A percentile compares a stretch with the other conserved stretches of the same genome.
Evolutionary conservation across 176 grass and related monocot species (phyloP).

Genomic region (Calamus simplicifolius): DNA sequence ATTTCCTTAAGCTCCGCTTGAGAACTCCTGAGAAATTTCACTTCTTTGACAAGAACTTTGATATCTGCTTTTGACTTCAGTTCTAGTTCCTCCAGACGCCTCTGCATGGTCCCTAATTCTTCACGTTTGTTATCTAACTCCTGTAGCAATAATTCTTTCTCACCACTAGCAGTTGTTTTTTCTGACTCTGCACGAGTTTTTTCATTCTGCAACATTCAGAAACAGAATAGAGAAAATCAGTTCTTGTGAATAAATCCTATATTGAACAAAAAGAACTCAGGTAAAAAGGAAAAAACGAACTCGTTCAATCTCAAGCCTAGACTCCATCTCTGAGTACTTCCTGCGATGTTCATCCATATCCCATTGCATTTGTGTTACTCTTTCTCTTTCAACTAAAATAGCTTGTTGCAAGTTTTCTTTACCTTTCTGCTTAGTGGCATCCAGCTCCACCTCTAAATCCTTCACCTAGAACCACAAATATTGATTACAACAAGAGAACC

Average conservation of each 20-base stretch:
- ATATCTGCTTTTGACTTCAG: constrained; percentile 85
- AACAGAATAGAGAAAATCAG: not conserved
- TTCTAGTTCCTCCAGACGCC: constrained; percentile 62
- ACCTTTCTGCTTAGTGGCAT: constrained; percentile 77
- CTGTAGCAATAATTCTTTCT: constrained; percentile 59
- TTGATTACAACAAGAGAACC: not conserved
- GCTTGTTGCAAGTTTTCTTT: constrained; percentile 86
- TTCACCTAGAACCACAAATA: constrained; percentile 59
- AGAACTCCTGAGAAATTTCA: constrained; percentile 85
- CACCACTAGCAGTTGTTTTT: constrained; percentile 43
- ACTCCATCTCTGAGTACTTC: constrained; percentile 84
- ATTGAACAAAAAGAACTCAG: not conserved
- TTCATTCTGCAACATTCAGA: constrained; percentile 48
- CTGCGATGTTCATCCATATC: constrained; percentile 93
- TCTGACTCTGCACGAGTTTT: constrained; percentile 65
- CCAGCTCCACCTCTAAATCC: constrained; percentile 97
- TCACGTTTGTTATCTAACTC: constrained; percentile 56
- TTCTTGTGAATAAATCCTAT: too few relatives aligned
- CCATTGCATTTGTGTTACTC: constrained; percentile 93
- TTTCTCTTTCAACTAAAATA: constrained; percentile 80
- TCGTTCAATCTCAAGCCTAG: constrained; percentile 57
- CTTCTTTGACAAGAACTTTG: constrained; percentile 94
- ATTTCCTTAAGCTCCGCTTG: constrained; percentile 76
- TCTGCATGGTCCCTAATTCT: constrained; percentile 61
- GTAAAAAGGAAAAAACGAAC: constrained; percentile 30